Percentiles rank a stretch among this genome's conserved stretches.
phyloP scores from a whole-genome alignment of 371 early-diverging fungal species.

The Mucor velutinosus region DNA sequence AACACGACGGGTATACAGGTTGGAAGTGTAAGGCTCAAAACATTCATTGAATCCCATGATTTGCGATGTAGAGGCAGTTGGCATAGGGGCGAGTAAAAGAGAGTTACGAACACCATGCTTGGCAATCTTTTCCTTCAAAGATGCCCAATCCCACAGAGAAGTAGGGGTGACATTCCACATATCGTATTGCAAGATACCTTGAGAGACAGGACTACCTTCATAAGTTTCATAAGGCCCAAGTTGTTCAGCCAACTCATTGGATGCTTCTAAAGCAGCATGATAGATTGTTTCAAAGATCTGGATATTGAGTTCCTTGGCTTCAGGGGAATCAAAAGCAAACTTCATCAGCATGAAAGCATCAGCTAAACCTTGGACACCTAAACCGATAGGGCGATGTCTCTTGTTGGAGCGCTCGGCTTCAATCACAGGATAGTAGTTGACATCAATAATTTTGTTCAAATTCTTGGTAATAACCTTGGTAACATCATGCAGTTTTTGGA shows the following conservation, averaged over 20 bases:
- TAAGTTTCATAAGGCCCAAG: conserved; percentile 92
- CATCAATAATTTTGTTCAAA: conserved; percentile 97
- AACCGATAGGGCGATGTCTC: conserved; percentile 95
- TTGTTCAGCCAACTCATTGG: conserved; percentile 84
- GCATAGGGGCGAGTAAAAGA: conserved; percentile 97
- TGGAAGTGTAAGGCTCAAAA: conserved; percentile 96
- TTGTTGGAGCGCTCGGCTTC: conserved; percentile 89
- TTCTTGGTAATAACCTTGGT: conserved; percentile 88
- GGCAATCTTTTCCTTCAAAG: conserved; percentile 79
- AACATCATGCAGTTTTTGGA: conserved; percentile 59
- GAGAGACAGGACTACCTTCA: conserved; percentile 87
- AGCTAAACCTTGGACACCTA: conserved; percentile 99
- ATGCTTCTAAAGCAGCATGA: conserved; percentile 94
- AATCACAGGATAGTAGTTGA: conserved; percentile 95
- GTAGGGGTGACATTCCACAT: conserved; percentile 87
- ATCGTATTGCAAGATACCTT: conserved; percentile 95
- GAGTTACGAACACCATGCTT: conserved; percentile 95
- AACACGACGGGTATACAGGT: conserved; percentile 97
- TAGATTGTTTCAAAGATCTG: conserved; percentile 98
- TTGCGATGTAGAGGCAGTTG: conserved; percentile 98
- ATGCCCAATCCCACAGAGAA: conserved; percentile 89
- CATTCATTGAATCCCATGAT: conserved; percentile 99
- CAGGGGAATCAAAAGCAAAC: conserved; percentile 91
- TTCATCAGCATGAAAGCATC: conserved; percentile 95
- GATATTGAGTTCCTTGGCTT: conserved; percentile 86